Base-by-base conservation (phyloP, 306 rosid species). In the Vigna nakashimae region DNA sequence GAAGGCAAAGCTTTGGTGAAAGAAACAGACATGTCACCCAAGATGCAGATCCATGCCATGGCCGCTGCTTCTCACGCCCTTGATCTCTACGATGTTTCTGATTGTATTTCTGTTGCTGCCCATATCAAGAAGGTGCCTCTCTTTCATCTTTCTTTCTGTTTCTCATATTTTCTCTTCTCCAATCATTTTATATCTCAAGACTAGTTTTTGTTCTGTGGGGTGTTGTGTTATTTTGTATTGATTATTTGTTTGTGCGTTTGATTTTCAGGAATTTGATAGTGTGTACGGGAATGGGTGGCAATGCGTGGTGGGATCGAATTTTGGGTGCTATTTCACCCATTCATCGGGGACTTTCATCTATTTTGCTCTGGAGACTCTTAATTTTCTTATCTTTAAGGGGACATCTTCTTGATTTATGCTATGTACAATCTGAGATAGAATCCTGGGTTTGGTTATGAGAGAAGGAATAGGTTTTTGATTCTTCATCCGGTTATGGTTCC, bases 41-140 rank as follows among this genome's bases (percentile, higher is more conserved):
- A 88, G 83, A 90, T 93, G 97, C 92, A 88, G 88, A 81, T 70
- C 58, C 92, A 91, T 63, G 97, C 93, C 84, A 91, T 87, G 98
- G 86, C 96, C 71, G 91, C 77, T 87, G 98, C 98, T 79, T 91
- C 93, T 78, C 84, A 82, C 11, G 98, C 92, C 28, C 97, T 93
- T 78, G 96, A 93, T 91, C 91, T 88, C 74, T 84, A 78, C 79
- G 98, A 93, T 75, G 98, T 91, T 64, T 63, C 59, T 73, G 96
- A 91, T 60, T 80, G 85, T 84, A 75, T 72, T 26, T 91, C 93
- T 1, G 79, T 93, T 32, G 97, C 97, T 43, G 77, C 83, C 49
- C 90, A 91, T 75, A 85, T 93, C 58, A 93, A 93, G 65, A 89
- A 88, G 98, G 97, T 88, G 28, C 68, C 20, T 51, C 53, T 32